Evolutionary conservation across 306 rosid species (phyloP), one percentile per base, ranked within the genome.

Genomic region (Senna tora): DNA sequence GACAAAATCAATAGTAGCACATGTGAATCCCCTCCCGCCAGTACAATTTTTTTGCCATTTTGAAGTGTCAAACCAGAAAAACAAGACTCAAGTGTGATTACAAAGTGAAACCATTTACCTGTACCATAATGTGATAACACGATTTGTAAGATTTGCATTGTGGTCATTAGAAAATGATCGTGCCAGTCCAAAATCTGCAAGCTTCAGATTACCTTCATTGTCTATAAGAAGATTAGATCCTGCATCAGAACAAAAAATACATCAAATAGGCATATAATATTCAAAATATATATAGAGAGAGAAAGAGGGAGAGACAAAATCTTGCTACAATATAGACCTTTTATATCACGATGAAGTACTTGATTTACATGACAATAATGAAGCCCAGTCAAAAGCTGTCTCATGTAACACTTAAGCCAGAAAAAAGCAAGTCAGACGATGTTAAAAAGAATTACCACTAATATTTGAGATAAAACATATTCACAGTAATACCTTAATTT

Each of bases 281-380:
- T 19, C 39, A 36, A 36, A 0, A 36, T 36, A 36, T 36, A 36
- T 36, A 36, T 36, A 36, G 6, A 36, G 2, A 4, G 39, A 33
- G 8, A 0, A 32, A 36, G 6, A 36, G 2, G 8, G 39, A 33
- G 8, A 0, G 49, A 36, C 19, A 56, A 16, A 9, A 22, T 46
- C 69, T 19, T 55, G 58, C 61, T 39, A 58, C 9, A 19, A 41
- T 7, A 59, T 76, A 77, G 4, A 86, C 95, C 91, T 86, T 89
- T 89, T 63, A 89, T 89, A 76, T 89, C 95, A 17, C 95, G 89
- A 72, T 89, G 95, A 76, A 89, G 95, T 33, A 89, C 91, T 67
- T 82, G 83, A 77, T 84, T 84, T 39, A 79, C 67, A 79, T 89
- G 95, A 83, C 95, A 86, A 67, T 84, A 86, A 69, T 89, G 89